Evolutionary conservation across 306 rosid species (phyloP).

Genomic region (Begonia peltatifolia): DNA sequence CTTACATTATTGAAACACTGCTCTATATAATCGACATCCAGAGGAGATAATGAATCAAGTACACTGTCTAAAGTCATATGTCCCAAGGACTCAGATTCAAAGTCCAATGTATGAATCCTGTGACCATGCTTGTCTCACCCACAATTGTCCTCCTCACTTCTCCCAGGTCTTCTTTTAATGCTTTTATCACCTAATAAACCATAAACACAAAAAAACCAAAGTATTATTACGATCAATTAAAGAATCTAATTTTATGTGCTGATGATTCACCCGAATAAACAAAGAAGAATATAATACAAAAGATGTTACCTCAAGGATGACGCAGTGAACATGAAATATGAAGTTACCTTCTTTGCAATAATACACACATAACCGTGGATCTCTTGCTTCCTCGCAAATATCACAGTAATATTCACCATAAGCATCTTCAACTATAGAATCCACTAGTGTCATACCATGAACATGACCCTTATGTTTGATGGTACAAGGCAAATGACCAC

Average conservation of each 20-base stretch:
- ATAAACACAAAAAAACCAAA: neutral
- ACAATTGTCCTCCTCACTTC: neutral
- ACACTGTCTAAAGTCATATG: neutral
- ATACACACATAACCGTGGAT: neutral
- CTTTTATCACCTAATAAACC: neutral
- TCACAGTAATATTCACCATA: constrained; percentile 5
- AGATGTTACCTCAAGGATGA: neutral
- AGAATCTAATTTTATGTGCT: no score
- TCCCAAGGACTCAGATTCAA: no score
- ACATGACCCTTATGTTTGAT: constrained; percentile 1
- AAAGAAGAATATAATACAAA: neutral
- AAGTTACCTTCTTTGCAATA: neutral
- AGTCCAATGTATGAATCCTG: neutral
- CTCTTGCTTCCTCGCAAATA: neutral
- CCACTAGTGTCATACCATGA: neutral
- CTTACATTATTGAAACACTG: neutral
- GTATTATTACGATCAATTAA: no score
- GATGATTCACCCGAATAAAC: neutral
- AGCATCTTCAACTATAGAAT: constrained; percentile 1
- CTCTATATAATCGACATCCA: neutral
- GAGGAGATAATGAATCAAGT: neutral
- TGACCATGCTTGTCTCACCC: neutral
- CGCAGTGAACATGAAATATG: neutral
- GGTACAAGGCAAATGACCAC: constrained; percentile 4
- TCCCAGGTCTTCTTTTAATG: neutral